Conservation (phyloP, 495 filamentous ascomycete species). For the Echria macrotheca region DNA sequence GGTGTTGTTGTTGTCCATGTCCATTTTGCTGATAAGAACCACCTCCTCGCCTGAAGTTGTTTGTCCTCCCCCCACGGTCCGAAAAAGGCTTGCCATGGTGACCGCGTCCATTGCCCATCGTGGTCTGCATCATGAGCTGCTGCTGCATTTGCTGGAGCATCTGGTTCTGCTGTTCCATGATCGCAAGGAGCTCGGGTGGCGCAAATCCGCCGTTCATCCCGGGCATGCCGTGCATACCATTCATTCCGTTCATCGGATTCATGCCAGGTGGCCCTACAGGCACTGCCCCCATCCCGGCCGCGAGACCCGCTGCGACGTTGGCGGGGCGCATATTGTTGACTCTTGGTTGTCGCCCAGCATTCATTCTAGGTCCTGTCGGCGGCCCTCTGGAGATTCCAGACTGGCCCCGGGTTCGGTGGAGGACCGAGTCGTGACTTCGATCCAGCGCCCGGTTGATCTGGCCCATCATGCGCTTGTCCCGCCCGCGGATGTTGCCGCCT, state of each 20-base stretch:
- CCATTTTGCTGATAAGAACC: constrained; percentile 30
- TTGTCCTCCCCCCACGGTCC: constrained; percentile 54
- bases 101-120: constrained; percentile 32
- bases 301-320: constrained; percentile 40
- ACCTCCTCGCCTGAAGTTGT: constrained; percentile 31
- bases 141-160: constrained; percentile 66
- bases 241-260: constrained; percentile 32
- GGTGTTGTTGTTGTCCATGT: constrained; percentile 21
- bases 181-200: constrained; percentile 74
- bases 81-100: constrained; percentile 62
- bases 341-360: constrained; percentile 49
- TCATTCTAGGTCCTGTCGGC: constrained; percentile 63
- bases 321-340: constrained; percentile 40
- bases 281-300: constrained; percentile 32
- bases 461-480: constrained; percentile 75
- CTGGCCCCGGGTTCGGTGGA: constrained; percentile 76
- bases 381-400: constrained; percentile 68
- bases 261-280: too few species aligned
- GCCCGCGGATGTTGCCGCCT: constrained; percentile 40
- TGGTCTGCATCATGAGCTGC: constrained; percentile 61
- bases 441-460: constrained; percentile 87
- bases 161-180: constrained; percentile 84
- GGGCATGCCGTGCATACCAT: constrained; percentile 36
- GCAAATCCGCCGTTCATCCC: constrained; percentile 25
- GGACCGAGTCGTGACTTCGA: constrained; percentile 60